Percentiles rank a stretch among this genome's conserved stretches.
Conservation (phyloP, 2,329 filamentous ascomycete species). For the Cordyceps militaris region DNA sequence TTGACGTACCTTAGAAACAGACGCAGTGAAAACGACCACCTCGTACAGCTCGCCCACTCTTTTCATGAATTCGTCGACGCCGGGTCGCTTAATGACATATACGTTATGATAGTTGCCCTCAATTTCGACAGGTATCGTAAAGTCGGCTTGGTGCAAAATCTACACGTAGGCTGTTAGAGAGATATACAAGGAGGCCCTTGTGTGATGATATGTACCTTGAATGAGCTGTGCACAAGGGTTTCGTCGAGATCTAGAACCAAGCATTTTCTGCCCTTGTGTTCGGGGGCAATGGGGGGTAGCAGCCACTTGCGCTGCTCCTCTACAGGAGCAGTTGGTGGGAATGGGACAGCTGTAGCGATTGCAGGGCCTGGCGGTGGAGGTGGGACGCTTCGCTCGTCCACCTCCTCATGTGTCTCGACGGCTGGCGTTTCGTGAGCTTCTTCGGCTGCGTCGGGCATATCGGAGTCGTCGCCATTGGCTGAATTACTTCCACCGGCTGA, state of each 20-base stretch:
- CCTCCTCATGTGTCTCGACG: slow-evolving; percentile 25
- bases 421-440: slow-evolving; percentile 35
- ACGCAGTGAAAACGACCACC: slow-evolving; percentile 97
- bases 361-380: slow-evolving; percentile 42
- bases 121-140: slow-evolving; percentile 97
- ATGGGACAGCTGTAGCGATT: slow-evolving; percentile 34
- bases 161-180: slow-evolving; percentile 30
- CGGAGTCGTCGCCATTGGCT: slow-evolving; percentile 53
- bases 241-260: slow-evolving; percentile 93
- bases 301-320: slow-evolving; percentile 55
- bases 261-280: slow-evolving; percentile 84
- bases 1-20: slow-evolving; percentile 77
- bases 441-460: slow-evolving; percentile 58
- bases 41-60: slow-evolving; percentile 95
- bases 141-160: slow-evolving; percentile 97
- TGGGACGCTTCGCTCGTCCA: slow-evolving; percentile 27
- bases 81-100: slow-evolving; percentile 98
- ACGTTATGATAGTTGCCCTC: slow-evolving; percentile 99
- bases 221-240: slow-evolving; percentile 95
- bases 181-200: slow-evolving; percentile 3
- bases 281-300: slow-evolving; percentile 72
- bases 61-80: slow-evolving; percentile 98
- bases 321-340: slow-evolving; percentile 33
- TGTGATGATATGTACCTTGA: slow-evolving; percentile 61
- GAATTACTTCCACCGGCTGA: slow-evolving; percentile 14